These are phyloP conservation scores for Rhizopogon vulgaris DNA, from an alignment of 768 basidiomycete genomes.

Conservation along the genomic window DNA sequence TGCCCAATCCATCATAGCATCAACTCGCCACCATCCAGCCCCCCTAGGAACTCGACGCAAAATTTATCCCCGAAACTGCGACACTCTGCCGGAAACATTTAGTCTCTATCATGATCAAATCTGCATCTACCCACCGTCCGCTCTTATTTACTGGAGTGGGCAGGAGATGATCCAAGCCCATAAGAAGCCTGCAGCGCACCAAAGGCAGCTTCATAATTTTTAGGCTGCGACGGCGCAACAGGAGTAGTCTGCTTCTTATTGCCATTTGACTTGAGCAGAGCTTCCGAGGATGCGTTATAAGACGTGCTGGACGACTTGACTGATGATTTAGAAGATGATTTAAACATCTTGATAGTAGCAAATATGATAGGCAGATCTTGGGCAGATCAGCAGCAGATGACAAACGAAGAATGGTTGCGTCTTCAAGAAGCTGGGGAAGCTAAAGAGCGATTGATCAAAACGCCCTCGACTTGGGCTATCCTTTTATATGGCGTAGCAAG, in stretches of 20 bases:
- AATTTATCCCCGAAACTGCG: neutral
- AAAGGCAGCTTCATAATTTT: conserved; percentile 2
- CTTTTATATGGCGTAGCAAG: too few relatives aligned
- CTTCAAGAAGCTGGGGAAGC: neutral
- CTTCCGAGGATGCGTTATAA: neutral
- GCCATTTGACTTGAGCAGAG: neutral
- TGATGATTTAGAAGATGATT: neutral
- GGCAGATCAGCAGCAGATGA: neutral
- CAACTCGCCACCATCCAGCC: too few relatives aligned
- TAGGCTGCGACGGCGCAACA: neutral
- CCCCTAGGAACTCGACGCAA: neutral
- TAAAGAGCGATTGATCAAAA: neutral
- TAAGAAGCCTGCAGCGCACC: conserved; percentile 1
- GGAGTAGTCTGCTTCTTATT: neutral
- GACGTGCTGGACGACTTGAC: neutral
- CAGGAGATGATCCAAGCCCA: neutral
- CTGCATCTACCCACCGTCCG: neutral
- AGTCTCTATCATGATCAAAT: neutral
- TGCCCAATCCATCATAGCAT: neutral
- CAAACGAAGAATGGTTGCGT: neutral
- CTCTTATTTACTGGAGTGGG: neutral
- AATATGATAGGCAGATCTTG: neutral
- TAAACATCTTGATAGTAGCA: neutral
- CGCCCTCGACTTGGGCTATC: too few relatives aligned
- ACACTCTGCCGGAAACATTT: neutral